Percentiles rank a stretch among this genome's conserved stretches.
These are phyloP conservation scores for Hansenula sp. DNA, from an alignment of 1,139 yeast species.

Conservation along the genomic window DNA sequence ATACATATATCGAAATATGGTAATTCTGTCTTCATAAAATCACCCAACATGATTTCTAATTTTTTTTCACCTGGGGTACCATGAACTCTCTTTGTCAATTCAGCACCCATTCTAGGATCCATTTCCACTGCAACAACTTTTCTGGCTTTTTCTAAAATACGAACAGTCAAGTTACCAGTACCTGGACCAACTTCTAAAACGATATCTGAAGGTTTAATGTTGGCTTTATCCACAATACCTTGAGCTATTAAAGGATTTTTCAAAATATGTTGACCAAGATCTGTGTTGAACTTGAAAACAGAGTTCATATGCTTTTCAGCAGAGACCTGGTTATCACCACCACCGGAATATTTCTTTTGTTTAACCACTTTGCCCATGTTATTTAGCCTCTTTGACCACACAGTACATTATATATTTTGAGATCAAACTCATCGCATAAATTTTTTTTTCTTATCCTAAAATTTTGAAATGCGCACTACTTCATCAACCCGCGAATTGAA, in stretches of 20 bases:
- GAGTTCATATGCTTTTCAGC: conserved; percentile 72
- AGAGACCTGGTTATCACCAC: conserved; percentile 47
- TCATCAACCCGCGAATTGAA: background rate
- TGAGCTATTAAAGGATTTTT: conserved; percentile 96
- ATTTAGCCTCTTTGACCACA: background rate
- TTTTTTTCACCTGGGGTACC: conserved; percentile 93
- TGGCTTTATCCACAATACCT: conserved; percentile 96
- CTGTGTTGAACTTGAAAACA: conserved; percentile 94
- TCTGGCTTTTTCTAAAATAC: conserved; percentile 86
- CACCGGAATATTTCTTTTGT: conserved; percentile 30
- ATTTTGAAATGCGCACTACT: background rate
- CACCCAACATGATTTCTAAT: conserved; percentile 88
- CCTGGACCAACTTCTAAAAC: conserved; percentile 99
- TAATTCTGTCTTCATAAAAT: conserved; percentile 90
- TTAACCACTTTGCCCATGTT: conserved; percentile 20
- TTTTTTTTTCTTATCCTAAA: conserved; percentile 1
- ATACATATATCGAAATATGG: conserved; percentile 96
- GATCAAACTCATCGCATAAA: conserved; percentile 3
- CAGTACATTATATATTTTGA: background rate
- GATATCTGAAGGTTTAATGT: conserved; percentile 83
- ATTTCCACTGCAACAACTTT: conserved; percentile 94
- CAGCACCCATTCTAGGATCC: conserved; percentile 99
- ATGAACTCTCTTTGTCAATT: conserved; percentile 92
- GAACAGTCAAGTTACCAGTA: conserved; percentile 94
- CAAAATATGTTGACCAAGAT: conserved; percentile 93